These are phyloP conservation scores for Arxiozyma heterogenica DNA, from an alignment of 1,139 yeast species.

Conservation along the genomic window DNA sequence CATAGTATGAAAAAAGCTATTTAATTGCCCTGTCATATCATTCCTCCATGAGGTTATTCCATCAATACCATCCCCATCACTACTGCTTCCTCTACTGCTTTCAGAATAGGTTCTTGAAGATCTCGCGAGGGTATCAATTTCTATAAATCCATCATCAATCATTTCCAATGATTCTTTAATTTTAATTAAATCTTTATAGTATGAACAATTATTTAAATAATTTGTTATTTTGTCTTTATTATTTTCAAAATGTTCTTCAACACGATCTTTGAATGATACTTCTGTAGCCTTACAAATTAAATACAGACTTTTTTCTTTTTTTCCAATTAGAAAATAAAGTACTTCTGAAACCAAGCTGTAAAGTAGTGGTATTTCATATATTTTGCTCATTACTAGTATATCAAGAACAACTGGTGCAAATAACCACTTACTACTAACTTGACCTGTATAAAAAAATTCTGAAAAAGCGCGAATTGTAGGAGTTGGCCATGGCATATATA, in stretches of 20 bases:
- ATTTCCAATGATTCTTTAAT: constrained; percentile 31
- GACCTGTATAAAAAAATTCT: constrained; percentile 70
- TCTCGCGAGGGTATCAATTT: constrained; percentile 44
- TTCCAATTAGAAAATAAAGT: constrained; percentile 56
- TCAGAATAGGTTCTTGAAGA: constrained; percentile 12
- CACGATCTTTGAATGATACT: constrained; percentile 11
- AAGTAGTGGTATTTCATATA: constrained; percentile 56
- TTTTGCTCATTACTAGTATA: constrained; percentile 50
- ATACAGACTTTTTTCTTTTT: constrained; percentile 46
- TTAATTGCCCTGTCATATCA: not conserved
- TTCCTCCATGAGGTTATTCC: constrained; percentile 2
- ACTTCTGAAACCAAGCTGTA: constrained; percentile 62
- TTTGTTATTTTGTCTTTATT: constrained; percentile 28
- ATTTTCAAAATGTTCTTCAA: constrained; percentile 16
- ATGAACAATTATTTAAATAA: constrained; percentile 28
- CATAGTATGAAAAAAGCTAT: constrained; percentile 13
- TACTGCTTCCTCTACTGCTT: constrained; percentile 3
- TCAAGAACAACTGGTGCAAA: constrained; percentile 60
- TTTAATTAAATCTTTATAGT: constrained; percentile 17
- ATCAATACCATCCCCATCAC: not conserved
- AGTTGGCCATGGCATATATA: constrained; percentile 60
- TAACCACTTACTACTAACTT: constrained; percentile 63
- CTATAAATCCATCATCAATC: constrained; percentile 56
- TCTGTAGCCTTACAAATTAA: constrained; percentile 31
- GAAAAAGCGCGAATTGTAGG: constrained; percentile 54